phyloP scores from a whole-genome alignment of 73 alveolate species.

The Tetrahymena malaccensis region DNA sequence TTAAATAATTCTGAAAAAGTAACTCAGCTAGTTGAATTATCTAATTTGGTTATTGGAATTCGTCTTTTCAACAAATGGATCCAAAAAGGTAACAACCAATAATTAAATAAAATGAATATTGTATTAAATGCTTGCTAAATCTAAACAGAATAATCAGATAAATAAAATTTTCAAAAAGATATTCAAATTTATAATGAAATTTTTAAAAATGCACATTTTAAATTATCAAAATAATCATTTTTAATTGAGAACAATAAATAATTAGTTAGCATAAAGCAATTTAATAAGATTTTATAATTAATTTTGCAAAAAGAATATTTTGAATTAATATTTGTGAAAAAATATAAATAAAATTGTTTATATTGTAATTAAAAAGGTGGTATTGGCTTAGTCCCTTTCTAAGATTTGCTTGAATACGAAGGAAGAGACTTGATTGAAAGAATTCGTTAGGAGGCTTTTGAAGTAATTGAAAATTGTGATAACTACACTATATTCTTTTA shows the following conservation, averaged over 20 bases:
- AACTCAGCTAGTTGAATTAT: constrained; percentile 90
- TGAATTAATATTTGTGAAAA: too few species aligned
- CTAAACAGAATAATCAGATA: too few species aligned
- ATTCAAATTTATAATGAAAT: too few species aligned
- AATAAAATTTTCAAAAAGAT: too few species aligned
- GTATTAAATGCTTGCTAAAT: neutral
- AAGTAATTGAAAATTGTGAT: constrained; percentile 73
- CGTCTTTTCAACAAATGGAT: constrained; percentile 94
- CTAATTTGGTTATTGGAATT: constrained; percentile 96
- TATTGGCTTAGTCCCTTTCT: constrained; percentile 68
- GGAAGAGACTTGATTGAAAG: constrained; percentile 64
- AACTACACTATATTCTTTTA: constrained; percentile 64
- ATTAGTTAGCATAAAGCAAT: too few species aligned
- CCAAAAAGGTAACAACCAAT: constrained; percentile 50
- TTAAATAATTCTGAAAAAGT: constrained; percentile 95
- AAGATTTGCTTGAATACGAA: constrained; percentile 67
- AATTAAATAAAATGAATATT: neutral
- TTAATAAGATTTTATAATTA: too few species aligned
- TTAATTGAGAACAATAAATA: too few species aligned
- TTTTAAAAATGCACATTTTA: too few species aligned
- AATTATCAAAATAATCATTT: too few species aligned
- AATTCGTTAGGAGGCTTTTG: constrained; percentile 63
- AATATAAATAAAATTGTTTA: too few species aligned
- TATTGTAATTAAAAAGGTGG: constrained; percentile 56
- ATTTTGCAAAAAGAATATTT: too few species aligned